Conservation (phyloP, 371 early-diverging fungal species). For the Apophysomyces ossiformis region DNA sequence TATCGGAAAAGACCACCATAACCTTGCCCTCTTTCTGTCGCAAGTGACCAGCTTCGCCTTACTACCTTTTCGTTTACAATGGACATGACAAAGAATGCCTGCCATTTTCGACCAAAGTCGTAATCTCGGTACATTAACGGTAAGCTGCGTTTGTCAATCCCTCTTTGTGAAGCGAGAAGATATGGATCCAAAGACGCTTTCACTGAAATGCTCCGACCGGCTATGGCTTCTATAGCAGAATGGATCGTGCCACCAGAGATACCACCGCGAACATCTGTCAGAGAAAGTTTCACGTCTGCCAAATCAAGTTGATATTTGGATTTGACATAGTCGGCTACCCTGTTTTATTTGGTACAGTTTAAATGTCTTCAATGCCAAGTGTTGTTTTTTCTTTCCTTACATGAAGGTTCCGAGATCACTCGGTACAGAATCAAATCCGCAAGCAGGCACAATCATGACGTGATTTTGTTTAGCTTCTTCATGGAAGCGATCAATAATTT, state of each 20-base stretch:
- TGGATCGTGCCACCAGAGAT: conserved; percentile 68
- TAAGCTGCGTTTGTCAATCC: conserved; percentile 36
- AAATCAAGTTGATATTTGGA: conserved; percentile 52
- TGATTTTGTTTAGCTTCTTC: conserved; percentile 67
- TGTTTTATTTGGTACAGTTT: conserved; percentile 8
- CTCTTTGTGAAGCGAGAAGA: conserved; percentile 34
- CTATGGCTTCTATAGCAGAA: conserved; percentile 40
- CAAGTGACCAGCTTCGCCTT: conserved; percentile 57
- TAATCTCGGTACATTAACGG: conserved; percentile 30
- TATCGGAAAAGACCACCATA: conserved; percentile 66
- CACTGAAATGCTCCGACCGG: conserved; percentile 15
- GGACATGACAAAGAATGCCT: conserved; percentile 66
- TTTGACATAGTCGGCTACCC: conserved; percentile 57
- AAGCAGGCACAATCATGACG: conserved; percentile 78
- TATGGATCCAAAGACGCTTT: conserved; percentile 45
- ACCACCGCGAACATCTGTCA: conserved; percentile 53
- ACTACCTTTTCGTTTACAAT: conserved; percentile 59
- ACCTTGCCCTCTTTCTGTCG: conserved; percentile 41
- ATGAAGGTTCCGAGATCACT: conserved; percentile 75
- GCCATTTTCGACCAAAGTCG: conserved; percentile 58
- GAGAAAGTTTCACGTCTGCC: conserved; percentile 61
- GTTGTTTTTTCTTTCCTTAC: conserved; percentile 27
- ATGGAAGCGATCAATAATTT: conserved; percentile 71
- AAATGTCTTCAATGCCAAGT: neutral
- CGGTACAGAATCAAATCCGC: conserved; percentile 94